These are phyloP conservation scores for Brettanomyces nanus DNA, from an alignment of 805 yeast genomes.

Conservation along the genomic window DNA sequence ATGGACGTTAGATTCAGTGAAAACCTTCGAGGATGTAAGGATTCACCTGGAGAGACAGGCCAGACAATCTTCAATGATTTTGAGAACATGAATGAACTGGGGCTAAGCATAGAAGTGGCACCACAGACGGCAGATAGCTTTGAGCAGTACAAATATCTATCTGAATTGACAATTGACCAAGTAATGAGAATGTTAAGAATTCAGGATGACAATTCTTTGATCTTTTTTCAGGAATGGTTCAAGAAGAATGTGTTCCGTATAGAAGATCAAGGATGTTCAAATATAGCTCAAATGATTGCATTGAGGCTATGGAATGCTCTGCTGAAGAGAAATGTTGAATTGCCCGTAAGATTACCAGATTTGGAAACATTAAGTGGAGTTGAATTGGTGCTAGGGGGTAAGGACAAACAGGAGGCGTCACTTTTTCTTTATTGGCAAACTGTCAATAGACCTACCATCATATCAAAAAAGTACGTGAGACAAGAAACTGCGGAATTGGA, in stretches of 20 bases:
- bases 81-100: constrained; percentile 9
- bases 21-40: not conserved
- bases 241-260: constrained; percentile 10
- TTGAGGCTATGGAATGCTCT: constrained; percentile 15
- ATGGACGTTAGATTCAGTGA: constrained; percentile 1
- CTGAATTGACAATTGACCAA: constrained; percentile 9
- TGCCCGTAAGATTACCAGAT: constrained; percentile 14
- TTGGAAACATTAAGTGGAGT: constrained; percentile 9
- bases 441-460: constrained; percentile 8
- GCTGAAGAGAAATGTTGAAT: constrained; percentile 4
- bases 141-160: constrained; percentile 13
- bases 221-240: constrained; percentile 24
- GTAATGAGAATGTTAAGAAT: constrained; percentile 6
- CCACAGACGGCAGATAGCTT: constrained; percentile 22
- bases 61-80: constrained; percentile 16
- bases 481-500: constrained; percentile 1
- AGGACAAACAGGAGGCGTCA: constrained; percentile 4
- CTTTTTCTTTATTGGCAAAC: constrained; percentile 16
- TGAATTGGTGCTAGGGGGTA: constrained; percentile 15
- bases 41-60: constrained; percentile 1
- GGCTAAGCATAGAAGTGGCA: constrained; percentile 20
- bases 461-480: constrained; percentile 3
- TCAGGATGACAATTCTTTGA: constrained; percentile 7
- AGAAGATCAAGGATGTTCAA: constrained; percentile 1
- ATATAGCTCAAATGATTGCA: constrained; percentile 2